Evolutionary conservation across 768 basidiomycete genomes (phyloP), one percentile per base, ranked within the genome.

Genomic region (Pisolithus microcarpus): DNA sequence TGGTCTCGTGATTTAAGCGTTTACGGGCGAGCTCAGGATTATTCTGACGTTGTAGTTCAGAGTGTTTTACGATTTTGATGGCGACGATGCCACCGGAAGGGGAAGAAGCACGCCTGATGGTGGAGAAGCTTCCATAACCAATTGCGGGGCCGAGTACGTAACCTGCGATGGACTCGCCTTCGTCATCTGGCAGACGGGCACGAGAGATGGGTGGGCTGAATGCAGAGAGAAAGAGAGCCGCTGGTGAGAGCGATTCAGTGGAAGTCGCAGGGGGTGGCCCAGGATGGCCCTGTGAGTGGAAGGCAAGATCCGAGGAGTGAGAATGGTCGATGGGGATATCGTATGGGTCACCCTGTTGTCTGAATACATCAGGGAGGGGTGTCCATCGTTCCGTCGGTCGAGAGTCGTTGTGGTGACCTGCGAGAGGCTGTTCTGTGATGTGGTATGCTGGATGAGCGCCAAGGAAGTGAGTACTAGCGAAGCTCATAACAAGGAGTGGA

Each of bases 41-140:
- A 3, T 68, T 65, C 54, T 80, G 77, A 55, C 76, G 78, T 53
- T 72, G 69, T 31, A 82, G 57, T 49, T 84, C 80, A 16, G 78
- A 70, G 43, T 76, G 75, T 19, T 78, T 76, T 38, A 94, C 78
- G 57, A 93, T 87, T 66, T 94, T 94, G 67, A 93, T 84, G 7
- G 92, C 92, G 43, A 85, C 81, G 3, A 81, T 70, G 30, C 82
- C 87, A 2, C 85, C 82, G 4, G 76, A 66, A 7, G 81, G 74
- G 8, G 79, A 76, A 4, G 68, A 79, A 1, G 85, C 92, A 6
- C 79, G 78, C 48, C 87, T 72, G 52, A 95, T 87, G 52, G 81
- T 81, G 13, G 90, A 90, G 64, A 91, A 90, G 7, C 82, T 86
- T 8, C 93, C 92, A 53, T 79, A 74, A 23, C 87, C 92, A 11